Percentiles rank a stretch among this genome's conserved stretches.
These are phyloP conservation scores for Fraxinus velutina DNA, from an alignment of 305 asterid genomes.

Conservation along the genomic window DNA sequence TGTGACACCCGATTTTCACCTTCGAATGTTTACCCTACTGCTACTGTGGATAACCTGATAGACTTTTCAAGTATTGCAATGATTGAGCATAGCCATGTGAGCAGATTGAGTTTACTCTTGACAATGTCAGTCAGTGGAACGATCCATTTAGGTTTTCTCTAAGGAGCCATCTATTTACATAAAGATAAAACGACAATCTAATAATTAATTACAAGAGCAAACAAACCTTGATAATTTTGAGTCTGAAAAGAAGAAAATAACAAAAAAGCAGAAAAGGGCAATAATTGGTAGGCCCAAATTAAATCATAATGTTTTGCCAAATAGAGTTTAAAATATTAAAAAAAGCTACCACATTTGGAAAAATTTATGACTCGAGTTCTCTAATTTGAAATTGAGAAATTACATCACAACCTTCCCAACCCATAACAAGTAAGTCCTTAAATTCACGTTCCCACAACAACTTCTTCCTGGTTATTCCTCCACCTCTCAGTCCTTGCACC, in stretches of 20 bases:
- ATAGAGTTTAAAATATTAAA: background rate
- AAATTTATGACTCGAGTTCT: background rate
- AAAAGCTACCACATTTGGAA: constrained; percentile 9
- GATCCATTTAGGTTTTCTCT: background rate
- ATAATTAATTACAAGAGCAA: background rate
- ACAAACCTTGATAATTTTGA: constrained; percentile 13
- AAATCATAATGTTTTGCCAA: constrained; percentile 29
- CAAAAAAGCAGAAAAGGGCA: constrained; percentile 14
- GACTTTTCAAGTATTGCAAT: too few relatives aligned
- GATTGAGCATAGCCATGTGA: constrained; percentile 4
- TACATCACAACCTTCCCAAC: background rate
- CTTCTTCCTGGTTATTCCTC: background rate
- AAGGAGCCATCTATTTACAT: background rate
- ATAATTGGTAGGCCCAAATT: constrained; percentile 25
- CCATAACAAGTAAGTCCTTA: background rate
- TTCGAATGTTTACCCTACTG: too few relatives aligned
- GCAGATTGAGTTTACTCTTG: background rate
- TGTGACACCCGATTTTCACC: too few relatives aligned
- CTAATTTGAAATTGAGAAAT: constrained; percentile 13
- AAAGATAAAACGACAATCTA: background rate
- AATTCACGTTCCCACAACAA: background rate
- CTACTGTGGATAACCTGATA: too few relatives aligned
- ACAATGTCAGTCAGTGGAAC: background rate
- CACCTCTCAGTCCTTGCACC: background rate
- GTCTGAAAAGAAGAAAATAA: constrained; percentile 19